These are phyloP conservation scores for Primulina tabacum DNA, from an alignment of 257 asterid genomes.

Conservation along the genomic window DNA sequence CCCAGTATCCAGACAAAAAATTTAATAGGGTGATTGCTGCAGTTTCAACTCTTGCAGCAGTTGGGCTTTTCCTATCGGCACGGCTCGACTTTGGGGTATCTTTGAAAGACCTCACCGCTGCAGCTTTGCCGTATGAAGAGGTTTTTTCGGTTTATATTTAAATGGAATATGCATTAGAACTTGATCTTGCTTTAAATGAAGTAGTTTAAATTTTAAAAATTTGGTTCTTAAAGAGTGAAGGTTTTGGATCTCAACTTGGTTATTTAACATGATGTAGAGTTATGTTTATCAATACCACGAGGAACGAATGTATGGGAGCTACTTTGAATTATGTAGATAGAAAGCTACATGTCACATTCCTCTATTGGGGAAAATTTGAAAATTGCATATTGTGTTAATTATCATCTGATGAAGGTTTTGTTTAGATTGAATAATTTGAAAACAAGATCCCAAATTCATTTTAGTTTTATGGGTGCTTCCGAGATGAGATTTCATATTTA, in stretches of 20 bases:
- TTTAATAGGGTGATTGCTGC: slow-evolving; percentile 67
- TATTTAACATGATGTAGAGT: neutral
- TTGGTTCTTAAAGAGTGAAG: neutral
- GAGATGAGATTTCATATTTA: no score
- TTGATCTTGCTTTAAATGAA: neutral
- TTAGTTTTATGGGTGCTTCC: neutral
- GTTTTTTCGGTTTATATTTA: slow-evolving; percentile 30
- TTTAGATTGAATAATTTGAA: neutral
- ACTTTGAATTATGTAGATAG: neutral
- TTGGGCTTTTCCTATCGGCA: slow-evolving; percentile 59
- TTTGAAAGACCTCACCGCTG: slow-evolving; percentile 77
- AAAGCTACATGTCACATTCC: slow-evolving; percentile 7
- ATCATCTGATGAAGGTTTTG: neutral
- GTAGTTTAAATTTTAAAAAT: neutral
- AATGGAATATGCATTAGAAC: neutral
- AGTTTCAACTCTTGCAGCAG: slow-evolving; percentile 58
- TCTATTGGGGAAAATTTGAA: slow-evolving; percentile 2
- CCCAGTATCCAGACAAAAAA: slow-evolving; percentile 63
- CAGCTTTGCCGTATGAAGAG: slow-evolving; percentile 89
- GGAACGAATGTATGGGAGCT: neutral
- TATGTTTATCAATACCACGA: neutral
- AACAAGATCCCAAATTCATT: neutral
- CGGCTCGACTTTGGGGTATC: slow-evolving; percentile 81
- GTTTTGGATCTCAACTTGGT: neutral
- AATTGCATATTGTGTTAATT: slow-evolving; percentile 1